These are phyloP conservation scores for Dimocarpus longan DNA, from an alignment of 345 rosid genomes.

Conservation along the genomic window DNA sequence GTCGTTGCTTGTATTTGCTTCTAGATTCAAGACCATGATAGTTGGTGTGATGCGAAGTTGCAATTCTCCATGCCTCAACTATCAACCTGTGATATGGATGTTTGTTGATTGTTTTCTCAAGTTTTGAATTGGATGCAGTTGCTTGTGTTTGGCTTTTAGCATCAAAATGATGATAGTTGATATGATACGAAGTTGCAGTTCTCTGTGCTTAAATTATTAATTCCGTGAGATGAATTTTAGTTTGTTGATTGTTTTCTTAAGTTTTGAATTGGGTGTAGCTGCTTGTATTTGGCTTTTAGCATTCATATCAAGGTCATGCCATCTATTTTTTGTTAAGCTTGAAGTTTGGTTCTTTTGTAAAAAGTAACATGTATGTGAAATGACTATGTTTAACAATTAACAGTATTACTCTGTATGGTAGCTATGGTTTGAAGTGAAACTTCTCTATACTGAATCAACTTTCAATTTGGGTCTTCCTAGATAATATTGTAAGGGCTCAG, in stretches of 20 bases:
- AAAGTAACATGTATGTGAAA: not conserved
- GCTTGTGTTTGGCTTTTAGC: no score
- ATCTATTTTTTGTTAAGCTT: not conserved
- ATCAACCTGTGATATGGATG: no score
- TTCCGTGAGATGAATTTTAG: not conserved
- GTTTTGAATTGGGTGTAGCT: not conserved
- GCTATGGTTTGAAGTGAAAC: no score
- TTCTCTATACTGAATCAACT: not conserved
- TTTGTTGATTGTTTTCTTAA: not conserved
- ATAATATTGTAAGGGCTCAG: not conserved
- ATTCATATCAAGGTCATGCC: not conserved
- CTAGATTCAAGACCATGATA: no score
- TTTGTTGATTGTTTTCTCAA: no score
- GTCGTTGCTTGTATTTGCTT: no score
- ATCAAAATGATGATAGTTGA: not conserved
- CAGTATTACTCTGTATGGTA: not conserved
- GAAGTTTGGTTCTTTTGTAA: not conserved
- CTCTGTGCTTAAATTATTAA: not conserved
- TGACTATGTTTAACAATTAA: not conserved
- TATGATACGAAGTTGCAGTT: not conserved
- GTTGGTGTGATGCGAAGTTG: no score
- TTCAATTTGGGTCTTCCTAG: not conserved
- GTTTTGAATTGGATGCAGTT: no score
- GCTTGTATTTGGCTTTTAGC: slow-evolving; percentile 4
- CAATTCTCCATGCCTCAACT: no score